Conservation (phyloP, 208 protist genomes). For the Porcisia hertigi region DNA sequence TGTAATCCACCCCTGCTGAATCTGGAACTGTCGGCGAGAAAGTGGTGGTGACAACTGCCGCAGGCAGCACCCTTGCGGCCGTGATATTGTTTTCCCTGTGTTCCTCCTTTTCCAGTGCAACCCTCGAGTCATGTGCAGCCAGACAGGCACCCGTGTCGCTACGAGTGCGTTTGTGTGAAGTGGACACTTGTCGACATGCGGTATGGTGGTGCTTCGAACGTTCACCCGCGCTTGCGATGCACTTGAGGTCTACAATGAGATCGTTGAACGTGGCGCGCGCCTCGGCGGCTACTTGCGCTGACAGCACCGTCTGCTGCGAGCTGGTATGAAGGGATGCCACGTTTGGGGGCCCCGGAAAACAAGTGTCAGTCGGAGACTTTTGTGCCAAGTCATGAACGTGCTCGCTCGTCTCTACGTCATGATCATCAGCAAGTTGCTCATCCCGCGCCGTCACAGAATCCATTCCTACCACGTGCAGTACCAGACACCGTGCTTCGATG, state of each 20-base stretch:
- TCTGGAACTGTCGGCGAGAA: neutral
- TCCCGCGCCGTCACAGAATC: conserved; percentile 10
- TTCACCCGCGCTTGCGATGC: conserved; percentile 11
- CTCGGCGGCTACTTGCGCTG: conserved; percentile 14
- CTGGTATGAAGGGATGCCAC: neutral
- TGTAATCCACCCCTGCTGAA: neutral
- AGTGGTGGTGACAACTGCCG: neutral
- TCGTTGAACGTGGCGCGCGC: conserved; percentile 21
- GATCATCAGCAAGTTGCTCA: neutral
- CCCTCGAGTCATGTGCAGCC: neutral
- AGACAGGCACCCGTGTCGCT: neutral
- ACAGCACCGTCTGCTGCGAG: neutral
- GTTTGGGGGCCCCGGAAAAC: neutral
- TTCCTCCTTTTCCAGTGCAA: neutral
- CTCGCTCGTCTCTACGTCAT: neutral
- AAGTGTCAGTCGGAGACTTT: neutral
- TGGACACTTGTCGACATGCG: neutral
- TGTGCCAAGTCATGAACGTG: neutral
- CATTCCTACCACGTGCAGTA: conserved; percentile 25
- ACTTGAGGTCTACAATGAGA: conserved; percentile 23
- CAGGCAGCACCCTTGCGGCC: neutral
- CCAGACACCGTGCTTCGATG: conserved; percentile 18
- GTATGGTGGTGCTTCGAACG: too few relatives aligned
- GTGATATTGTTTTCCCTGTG: too few relatives aligned
- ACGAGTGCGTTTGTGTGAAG: conserved; percentile 5